Conservation (phyloP, 2,329 filamentous ascomycete species). For the Diaporthe vaccinii region DNA sequence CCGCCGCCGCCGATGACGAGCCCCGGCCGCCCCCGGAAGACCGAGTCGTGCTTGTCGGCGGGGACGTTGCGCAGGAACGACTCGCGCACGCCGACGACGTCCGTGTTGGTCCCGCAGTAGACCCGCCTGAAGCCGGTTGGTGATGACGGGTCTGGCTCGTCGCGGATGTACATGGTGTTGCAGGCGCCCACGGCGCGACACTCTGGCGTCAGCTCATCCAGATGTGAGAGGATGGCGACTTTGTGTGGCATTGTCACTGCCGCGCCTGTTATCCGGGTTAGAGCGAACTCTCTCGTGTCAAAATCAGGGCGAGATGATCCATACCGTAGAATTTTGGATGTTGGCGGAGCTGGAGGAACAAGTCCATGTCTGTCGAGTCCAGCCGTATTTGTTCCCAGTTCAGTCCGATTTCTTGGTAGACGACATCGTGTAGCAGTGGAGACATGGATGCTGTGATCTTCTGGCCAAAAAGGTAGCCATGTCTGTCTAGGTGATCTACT, state of each 20-base stretch:
- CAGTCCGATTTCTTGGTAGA: conserved; percentile 65
- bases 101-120: conserved; percentile 84
- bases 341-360: conserved; percentile 65
- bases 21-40: conserved; percentile 72
- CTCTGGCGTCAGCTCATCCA: conserved; percentile 81
- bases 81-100: conserved; percentile 83
- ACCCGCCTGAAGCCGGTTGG: conserved; percentile 56
- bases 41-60: conserved; percentile 55
- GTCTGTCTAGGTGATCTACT: conserved; percentile 54
- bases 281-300: background rate
- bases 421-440: conserved; percentile 65
- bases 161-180: conserved; percentile 81
- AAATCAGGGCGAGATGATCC: conserved; percentile 35
- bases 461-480: conserved; percentile 70
- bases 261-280: conserved; percentile 61
- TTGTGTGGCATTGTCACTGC: conserved; percentile 90
- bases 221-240: conserved; percentile 78
- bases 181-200: conserved; percentile 81
- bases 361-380: conserved; percentile 63
- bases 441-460: conserved; percentile 69
- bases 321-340: conserved; percentile 73
- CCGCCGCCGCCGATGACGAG: conserved; percentile 84
- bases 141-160: conserved; percentile 52
- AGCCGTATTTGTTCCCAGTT: conserved; percentile 66
- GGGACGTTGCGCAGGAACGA: conserved; percentile 72